A percentile compares a stretch with the other conserved stretches of the same genome.
Conservation (phyloP, 495 filamentous ascomycete genomes). For the Chaetomium fimeti region DNA sequence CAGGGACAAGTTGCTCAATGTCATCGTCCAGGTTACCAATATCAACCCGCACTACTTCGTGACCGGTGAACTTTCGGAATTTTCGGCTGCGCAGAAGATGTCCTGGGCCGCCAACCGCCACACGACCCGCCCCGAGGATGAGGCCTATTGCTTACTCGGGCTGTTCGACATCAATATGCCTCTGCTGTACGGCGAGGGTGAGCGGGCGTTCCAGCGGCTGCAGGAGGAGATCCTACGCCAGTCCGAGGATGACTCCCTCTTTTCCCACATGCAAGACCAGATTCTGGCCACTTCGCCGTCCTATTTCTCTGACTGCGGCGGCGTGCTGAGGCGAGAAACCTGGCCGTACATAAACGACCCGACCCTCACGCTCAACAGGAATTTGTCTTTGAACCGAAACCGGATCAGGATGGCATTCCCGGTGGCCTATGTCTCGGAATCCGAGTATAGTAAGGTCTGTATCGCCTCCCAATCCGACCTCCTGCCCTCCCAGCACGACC, state of each 20-base stretch:
- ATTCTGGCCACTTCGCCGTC: not conserved
- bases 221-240: slow-evolving; percentile 13
- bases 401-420: slow-evolving; percentile 7
- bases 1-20: slow-evolving; percentile 1
- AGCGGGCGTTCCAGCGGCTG: not conserved
- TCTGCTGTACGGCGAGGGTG: slow-evolving; percentile 21
- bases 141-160: slow-evolving; percentile 26
- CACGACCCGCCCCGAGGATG: slow-evolving; percentile 23
- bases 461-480: not conserved
- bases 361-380: not conserved
- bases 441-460: not conserved
- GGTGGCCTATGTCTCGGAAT: not conserved
- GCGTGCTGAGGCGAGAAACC: not conserved
- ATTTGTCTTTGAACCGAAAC: not conserved
- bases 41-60: slow-evolving; percentile 7
- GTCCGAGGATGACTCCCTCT: slow-evolving; percentile 21
- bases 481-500: no score
- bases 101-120: slow-evolving; percentile 24
- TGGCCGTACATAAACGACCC: slow-evolving; percentile 12
- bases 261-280: not conserved
- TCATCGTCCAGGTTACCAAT: not conserved
- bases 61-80: slow-evolving; percentile 10
- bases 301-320: not conserved
- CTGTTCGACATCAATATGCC: slow-evolving; percentile 26
- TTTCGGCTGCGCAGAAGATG: slow-evolving; percentile 22